phyloP scores from a whole-genome alignment of 2,329 filamentous ascomycete species.

The Neurospora sp. region DNA sequence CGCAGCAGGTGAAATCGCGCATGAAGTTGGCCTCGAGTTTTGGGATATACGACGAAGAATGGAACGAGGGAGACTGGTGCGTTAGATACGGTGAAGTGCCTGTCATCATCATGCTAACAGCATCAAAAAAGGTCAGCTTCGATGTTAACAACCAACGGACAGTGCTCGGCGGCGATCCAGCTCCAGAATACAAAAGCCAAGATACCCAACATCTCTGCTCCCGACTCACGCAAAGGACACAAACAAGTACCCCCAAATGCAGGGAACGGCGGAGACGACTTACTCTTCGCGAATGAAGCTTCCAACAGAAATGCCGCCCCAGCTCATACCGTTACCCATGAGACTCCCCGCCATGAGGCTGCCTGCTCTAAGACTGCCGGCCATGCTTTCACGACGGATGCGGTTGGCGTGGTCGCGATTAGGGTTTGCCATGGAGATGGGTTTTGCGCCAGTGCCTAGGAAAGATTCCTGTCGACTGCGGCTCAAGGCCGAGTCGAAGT shows the following conservation, averaged over 20 bases:
- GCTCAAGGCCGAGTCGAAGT: constrained; percentile 48
- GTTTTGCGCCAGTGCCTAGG: constrained; percentile 54
- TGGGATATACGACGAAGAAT: constrained; percentile 91
- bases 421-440: constrained; percentile 56
- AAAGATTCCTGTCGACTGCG: constrained; percentile 56
- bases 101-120: constrained; percentile 77
- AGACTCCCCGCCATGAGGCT: neutral
- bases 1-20: constrained; percentile 94
- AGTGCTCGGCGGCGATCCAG: neutral
- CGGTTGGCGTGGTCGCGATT: constrained; percentile 50
- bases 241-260: constrained; percentile 6
- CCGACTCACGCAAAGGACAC: constrained; percentile 5
- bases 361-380: constrained; percentile 35
- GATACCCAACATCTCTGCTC: constrained; percentile 4
- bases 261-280: constrained; percentile 30
- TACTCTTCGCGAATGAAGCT: constrained; percentile 98
- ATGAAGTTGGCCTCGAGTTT: constrained; percentile 97
- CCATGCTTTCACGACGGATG: constrained; percentile 51
- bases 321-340: constrained; percentile 79
- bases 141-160: neutral
- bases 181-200: neutral
- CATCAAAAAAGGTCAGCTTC: constrained; percentile 21
- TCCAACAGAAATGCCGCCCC: constrained; percentile 91
- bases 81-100: constrained; percentile 84
- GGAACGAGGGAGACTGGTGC: constrained; percentile 86